These are phyloP conservation scores for Puya raimondii DNA, from an alignment of 176 grass and related monocot genomes.

Conservation along the genomic window DNA sequence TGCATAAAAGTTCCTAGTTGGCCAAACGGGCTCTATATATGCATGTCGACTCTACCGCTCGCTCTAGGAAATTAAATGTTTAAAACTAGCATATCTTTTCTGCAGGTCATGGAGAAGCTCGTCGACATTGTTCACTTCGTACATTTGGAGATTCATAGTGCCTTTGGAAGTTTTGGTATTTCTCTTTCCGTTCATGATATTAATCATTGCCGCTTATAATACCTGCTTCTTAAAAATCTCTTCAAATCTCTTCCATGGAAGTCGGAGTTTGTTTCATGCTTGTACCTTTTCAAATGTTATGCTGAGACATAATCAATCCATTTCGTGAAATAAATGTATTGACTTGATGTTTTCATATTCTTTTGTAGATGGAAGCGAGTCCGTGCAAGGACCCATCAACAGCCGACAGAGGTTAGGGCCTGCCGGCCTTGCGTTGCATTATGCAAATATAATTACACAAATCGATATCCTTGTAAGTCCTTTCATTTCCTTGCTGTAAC, in stretches of 20 bases:
- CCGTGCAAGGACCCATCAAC: constrained; percentile 28
- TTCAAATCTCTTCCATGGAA: too few species aligned
- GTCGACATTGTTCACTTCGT: constrained; percentile 83
- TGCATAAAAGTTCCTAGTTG: too few species aligned
- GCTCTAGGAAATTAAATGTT: not conserved
- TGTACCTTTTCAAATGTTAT: too few species aligned
- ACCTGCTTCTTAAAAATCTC: too few species aligned
- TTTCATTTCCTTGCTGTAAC: not conserved
- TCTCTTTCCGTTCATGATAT: not conserved
- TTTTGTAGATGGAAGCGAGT: constrained; percentile 46
- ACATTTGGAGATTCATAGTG: constrained; percentile 59
- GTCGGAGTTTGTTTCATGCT: too few species aligned
- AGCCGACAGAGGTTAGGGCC: constrained; percentile 52
- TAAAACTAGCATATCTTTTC: constrained; percentile 4
- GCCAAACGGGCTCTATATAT: not conserved
- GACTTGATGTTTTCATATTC: constrained; percentile 15
- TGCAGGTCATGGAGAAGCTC: constrained; percentile 80
- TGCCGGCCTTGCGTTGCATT: constrained; percentile 63
- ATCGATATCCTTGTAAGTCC: constrained; percentile 74
- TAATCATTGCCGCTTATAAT: not conserved
- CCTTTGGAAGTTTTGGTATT: constrained; percentile 58
- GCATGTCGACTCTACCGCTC: not conserved
- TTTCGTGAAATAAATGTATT: not conserved
- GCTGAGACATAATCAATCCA: too few species aligned
- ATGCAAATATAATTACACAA: constrained; percentile 80